These are phyloP conservation scores for Crithidia expoeki DNA, from an alignment of 208 protist genomes.

Conservation along the genomic window DNA sequence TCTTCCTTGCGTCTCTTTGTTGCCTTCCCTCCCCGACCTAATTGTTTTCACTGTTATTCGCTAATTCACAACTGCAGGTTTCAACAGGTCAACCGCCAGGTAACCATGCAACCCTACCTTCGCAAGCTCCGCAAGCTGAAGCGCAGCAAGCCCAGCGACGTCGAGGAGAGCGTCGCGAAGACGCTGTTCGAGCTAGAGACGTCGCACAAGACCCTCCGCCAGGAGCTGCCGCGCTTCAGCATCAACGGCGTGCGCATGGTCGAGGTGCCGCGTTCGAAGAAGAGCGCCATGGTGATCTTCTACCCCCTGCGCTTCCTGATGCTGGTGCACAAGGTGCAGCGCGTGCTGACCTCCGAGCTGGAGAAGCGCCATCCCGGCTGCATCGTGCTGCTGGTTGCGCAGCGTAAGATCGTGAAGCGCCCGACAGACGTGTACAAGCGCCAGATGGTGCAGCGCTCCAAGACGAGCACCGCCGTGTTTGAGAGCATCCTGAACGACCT, in stretches of 20 bases:
- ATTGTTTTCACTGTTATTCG: no score
- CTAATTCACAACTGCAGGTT: no score
- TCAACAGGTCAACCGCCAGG: no score
- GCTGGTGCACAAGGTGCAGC: conserved; percentile 96
- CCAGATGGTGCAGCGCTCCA: conserved; percentile 93
- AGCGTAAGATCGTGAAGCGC: conserved; percentile 96
- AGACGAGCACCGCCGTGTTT: conserved; percentile 98
- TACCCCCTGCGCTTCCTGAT: conserved; percentile 97
- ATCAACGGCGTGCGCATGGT: conserved; percentile 95
- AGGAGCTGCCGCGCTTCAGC: conserved; percentile 94
- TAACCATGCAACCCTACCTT: conserved; percentile 56
- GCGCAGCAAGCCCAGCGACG: conserved; percentile 75
- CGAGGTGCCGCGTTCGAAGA: conserved; percentile 62
- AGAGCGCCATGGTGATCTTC: conserved; percentile 95
- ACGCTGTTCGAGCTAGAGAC: conserved; percentile 96
- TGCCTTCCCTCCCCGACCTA: no score
- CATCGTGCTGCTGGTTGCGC: conserved; percentile 93
- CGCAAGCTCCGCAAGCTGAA: conserved; percentile 96
- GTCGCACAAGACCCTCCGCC: conserved; percentile 91
- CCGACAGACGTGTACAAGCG: conserved; percentile 87
- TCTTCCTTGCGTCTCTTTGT: no score
- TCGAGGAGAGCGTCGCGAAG: conserved; percentile 94
- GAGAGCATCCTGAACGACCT: conserved; percentile 99
- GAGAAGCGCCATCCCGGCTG: conserved; percentile 99
- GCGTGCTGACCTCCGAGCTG: conserved; percentile 96